These are phyloP conservation scores for Apiosordaria backusii DNA, from an alignment of 495 filamentous ascomycete species.

Conservation along the genomic window DNA sequence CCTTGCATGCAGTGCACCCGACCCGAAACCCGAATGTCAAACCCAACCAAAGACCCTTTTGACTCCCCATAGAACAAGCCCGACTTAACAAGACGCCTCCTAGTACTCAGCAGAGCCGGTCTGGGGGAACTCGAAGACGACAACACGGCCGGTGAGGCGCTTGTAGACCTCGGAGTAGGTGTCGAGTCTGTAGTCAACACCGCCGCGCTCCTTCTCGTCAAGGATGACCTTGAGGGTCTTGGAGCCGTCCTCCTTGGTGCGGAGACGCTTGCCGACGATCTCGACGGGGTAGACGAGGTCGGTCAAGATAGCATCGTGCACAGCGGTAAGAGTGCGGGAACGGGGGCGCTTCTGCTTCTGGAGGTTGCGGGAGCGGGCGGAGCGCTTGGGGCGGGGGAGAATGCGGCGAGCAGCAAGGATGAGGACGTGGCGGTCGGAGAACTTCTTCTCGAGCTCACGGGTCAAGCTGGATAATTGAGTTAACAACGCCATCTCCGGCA, in stretches of 20 bases:
- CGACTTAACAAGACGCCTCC: conserved; percentile 24
- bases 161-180: conserved; percentile 99
- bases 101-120: conserved; percentile 74
- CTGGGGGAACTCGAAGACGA: conserved; percentile 97
- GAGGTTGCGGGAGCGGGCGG: conserved; percentile 84
- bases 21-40: conserved; percentile 33
- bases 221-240: conserved; percentile 97
- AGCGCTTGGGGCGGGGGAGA: conserved; percentile 94
- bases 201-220: conserved; percentile 99
- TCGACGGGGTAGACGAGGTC: conserved; percentile 99
- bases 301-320: conserved; percentile 92
- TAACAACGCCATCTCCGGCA: conserved; percentile 11
- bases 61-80: conserved; percentile 28
- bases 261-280: conserved; percentile 96
- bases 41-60: conserved; percentile 28
- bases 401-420: conserved; percentile 98
- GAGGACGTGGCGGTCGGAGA: conserved; percentile 99
- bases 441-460: conserved; percentile 99
- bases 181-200: conserved; percentile 97
- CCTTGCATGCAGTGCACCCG: conserved; percentile 30
- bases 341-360: conserved; percentile 98
- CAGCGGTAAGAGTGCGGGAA: conserved; percentile 92
- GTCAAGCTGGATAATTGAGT: conserved; percentile 67
- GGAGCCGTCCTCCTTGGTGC: conserved; percentile 94
- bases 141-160: conserved; percentile 86